These are phyloP conservation scores for Bruguiera sexangula DNA, from an alignment of 345 rosid genomes.

Conservation along the genomic window DNA sequence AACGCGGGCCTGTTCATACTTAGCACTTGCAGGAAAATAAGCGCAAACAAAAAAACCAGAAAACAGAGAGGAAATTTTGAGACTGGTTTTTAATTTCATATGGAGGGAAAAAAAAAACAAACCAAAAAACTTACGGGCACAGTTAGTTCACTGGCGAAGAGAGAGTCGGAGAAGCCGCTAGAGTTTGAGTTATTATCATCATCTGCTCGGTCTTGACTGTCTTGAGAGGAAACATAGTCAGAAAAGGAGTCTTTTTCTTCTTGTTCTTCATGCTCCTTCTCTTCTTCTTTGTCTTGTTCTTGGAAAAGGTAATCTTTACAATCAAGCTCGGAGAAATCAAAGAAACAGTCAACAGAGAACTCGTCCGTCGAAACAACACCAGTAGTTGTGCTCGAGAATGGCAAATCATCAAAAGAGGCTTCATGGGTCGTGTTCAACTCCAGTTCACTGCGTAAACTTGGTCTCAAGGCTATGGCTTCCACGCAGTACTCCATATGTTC, in stretches of 20 bases:
- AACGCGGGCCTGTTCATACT: not conserved
- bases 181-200: conserved; percentile 41
- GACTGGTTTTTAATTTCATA: not conserved
- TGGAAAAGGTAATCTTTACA: conserved; percentile 17
- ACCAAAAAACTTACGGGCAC: conserved; percentile 31
- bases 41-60: no score
- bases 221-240: conserved; percentile 29
- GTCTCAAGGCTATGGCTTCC: conserved; percentile 59
- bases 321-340: conserved; percentile 54
- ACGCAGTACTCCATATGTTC: conserved; percentile 43
- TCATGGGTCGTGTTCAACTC: conserved; percentile 29
- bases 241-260: conserved; percentile 40
- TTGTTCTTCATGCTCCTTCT: conserved; percentile 34
- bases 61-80: not conserved
- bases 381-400: conserved; percentile 8
- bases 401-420: conserved; percentile 34
- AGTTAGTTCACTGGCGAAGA: conserved; percentile 31
- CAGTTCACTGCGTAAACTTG: conserved; percentile 50
- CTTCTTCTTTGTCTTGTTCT: conserved; percentile 18
- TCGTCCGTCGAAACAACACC: conserved; percentile 41
- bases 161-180: conserved; percentile 21
- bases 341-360: conserved; percentile 67
- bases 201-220: conserved; percentile 10
- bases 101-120: not conserved
- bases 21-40: not conserved